Evolutionary conservation across 805 yeast genomes (phyloP).

Genomic region (Wickerhamiella shivajii): DNA sequence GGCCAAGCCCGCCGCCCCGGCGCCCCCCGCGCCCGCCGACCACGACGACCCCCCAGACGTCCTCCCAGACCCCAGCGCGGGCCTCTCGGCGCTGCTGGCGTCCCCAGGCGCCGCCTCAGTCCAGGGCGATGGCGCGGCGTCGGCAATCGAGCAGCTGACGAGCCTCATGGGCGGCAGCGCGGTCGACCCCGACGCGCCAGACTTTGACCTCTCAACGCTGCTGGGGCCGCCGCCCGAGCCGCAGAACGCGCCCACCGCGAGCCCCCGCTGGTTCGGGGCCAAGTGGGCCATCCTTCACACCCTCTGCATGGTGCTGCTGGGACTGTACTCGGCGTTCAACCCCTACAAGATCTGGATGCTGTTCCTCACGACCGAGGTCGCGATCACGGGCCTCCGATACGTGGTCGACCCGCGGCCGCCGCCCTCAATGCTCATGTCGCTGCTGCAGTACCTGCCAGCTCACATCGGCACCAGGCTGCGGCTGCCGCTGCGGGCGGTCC

Average conservation of each 20-base stretch:
- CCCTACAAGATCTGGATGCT: slow-evolving; percentile 13
- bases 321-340: slow-evolving; percentile 16
- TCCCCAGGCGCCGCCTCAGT: too few relatives aligned
- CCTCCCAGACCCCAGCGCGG: slow-evolving; percentile 6
- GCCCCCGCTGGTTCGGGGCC: slow-evolving; percentile 1
- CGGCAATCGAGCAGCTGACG: too few relatives aligned
- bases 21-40: not conserved
- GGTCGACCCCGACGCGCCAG: not conserved
- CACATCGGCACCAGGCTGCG: slow-evolving; percentile 17
- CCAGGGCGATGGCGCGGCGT: too few relatives aligned
- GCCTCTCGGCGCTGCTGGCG: too few relatives aligned
- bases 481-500: slow-evolving; percentile 13
- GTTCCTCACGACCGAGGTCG: slow-evolving; percentile 17
- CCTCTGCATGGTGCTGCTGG: slow-evolving; percentile 13
- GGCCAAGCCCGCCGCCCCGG: not conserved
- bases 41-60: slow-evolving; percentile 13
- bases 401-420: slow-evolving; percentile 17
- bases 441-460: slow-evolving; percentile 21
- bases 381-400: slow-evolving; percentile 16
- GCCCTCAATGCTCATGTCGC: slow-evolving; percentile 15
- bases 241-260: not conserved
- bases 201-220: not conserved
- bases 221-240: not conserved
- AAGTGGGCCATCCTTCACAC: slow-evolving; percentile 18
- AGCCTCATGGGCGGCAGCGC: too few relatives aligned